A percentile compares a stretch with the other conserved stretches of the same genome.
Conservation (phyloP, 2,329 filamentous ascomycete species). For the Trichoderma harzianum region DNA sequence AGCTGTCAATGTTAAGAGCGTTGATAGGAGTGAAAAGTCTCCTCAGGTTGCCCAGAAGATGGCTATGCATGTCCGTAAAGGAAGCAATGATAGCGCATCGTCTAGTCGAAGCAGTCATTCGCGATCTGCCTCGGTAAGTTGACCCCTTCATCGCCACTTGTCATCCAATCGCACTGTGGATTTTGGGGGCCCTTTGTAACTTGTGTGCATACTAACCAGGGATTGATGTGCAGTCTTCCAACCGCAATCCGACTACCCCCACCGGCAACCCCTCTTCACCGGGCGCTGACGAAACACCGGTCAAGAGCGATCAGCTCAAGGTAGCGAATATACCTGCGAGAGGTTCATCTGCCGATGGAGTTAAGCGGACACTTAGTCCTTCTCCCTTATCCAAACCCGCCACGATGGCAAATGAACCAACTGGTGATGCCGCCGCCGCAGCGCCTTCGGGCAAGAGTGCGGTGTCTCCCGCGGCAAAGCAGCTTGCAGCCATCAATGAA, state of each 20-base stretch:
- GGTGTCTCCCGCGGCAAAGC: constrained; percentile 73
- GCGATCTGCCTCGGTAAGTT: constrained; percentile 64
- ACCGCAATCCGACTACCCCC: constrained; percentile 55
- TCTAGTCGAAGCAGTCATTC: constrained; percentile 59
- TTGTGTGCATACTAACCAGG: constrained; percentile 45
- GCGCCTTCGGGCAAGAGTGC: constrained; percentile 36
- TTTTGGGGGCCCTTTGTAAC: constrained; percentile 8
- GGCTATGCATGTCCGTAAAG: constrained; percentile 42
- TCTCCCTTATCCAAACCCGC: constrained; percentile 73
- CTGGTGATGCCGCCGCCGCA: constrained; percentile 36
- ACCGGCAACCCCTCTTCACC: constrained; percentile 51
- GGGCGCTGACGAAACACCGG: constrained; percentile 44
- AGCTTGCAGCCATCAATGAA: constrained; percentile 81
- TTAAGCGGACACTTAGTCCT: constrained; percentile 62
- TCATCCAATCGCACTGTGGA: constrained; percentile 43
- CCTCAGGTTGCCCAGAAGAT: constrained; percentile 8
- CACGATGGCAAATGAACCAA: constrained; percentile 56
- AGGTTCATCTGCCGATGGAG: constrained; percentile 62
- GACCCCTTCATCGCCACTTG: constrained; percentile 24
- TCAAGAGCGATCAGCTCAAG: constrained; percentile 53
- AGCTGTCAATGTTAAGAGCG: neutral
- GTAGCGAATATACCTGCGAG: constrained; percentile 58
- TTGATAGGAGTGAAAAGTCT: constrained; percentile 1
- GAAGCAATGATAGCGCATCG: constrained; percentile 62
- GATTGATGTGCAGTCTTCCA: constrained; percentile 52